A percentile compares a stretch with the other conserved stretches of the same genome.
phyloP scores from a whole-genome alignment of 2,329 filamentous ascomycete species.

The Microcyclospora pomicola region DNA sequence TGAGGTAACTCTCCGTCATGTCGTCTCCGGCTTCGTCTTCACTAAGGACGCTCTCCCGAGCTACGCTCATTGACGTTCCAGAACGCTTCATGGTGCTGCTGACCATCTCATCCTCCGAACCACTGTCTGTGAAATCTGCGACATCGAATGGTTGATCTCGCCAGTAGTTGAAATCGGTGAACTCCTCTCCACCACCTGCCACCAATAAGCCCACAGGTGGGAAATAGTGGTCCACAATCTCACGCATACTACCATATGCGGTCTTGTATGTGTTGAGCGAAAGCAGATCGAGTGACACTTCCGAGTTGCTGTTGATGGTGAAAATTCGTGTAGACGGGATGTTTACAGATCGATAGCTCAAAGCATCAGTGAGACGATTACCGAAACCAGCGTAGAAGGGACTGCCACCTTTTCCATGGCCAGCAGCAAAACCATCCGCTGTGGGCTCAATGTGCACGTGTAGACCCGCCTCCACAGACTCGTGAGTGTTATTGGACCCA shows the following conservation, averaged over 20 bases:
- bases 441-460: constrained; percentile 7
- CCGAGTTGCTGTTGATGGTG: constrained; percentile 95
- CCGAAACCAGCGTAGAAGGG: constrained; percentile 97
- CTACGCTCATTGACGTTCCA: constrained; percentile 5
- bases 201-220: constrained; percentile 79
- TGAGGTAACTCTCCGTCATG: constrained; percentile 11
- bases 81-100: constrained; percentile 2
- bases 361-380: constrained; percentile 87
- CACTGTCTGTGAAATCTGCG: constrained; percentile 78
- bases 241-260: constrained; percentile 91
- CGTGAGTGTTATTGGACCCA: constrained; percentile 19
- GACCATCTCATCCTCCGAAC: constrained; percentile 39
- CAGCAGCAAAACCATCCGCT: constrained; percentile 7
- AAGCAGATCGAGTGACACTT: constrained; percentile 81
- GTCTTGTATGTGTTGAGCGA: constrained; percentile 91
- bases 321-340: constrained; percentile 92
- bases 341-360: constrained; percentile 90
- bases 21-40: constrained; percentile 21
- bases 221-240: constrained; percentile 97
- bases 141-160: constrained; percentile 70
- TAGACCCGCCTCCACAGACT: constrained; percentile 16
- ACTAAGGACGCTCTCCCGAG: constrained; percentile 12
- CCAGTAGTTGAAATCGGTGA: constrained; percentile 97
- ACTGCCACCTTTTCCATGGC: constrained; percentile 17
- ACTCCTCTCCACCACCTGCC: constrained; percentile 81